Conservation (phyloP, 75 land plant genomes). For the Picea sitchensis region DNA sequence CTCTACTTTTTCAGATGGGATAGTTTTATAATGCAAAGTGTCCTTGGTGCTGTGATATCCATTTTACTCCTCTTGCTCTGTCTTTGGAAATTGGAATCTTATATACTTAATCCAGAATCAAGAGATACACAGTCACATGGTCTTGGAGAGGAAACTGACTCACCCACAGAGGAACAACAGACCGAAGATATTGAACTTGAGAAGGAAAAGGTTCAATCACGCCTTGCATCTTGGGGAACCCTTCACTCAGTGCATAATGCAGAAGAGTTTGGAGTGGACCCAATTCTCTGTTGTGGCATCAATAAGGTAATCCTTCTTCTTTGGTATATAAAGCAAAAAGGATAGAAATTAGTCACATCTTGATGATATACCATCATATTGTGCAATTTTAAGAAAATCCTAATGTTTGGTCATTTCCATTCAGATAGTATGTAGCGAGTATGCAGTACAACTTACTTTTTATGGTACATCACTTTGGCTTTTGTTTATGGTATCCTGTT, state of each 20-base stretch:
- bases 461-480: too few species aligned
- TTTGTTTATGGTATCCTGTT: too few species aligned
- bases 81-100: constrained; percentile 26
- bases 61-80: constrained; percentile 11
- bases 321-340: background rate
- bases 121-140: constrained; percentile 15
- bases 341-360: too few species aligned
- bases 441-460: too few species aligned
- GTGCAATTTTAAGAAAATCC: too few species aligned
- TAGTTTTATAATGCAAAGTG: constrained; percentile 16
- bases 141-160: background rate
- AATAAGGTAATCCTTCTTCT: constrained; percentile 18
- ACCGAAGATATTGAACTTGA: constrained; percentile 20
- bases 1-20: constrained; percentile 23
- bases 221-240: constrained; percentile 16
- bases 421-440: too few species aligned
- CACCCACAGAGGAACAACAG: constrained; percentile 7
- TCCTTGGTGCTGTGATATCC: constrained; percentile 13
- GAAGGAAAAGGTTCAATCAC: constrained; percentile 27
- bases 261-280: constrained; percentile 21
- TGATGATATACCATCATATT: too few species aligned
- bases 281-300: constrained; percentile 25
- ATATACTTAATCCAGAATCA: constrained; percentile 20
- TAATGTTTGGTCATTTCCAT: too few species aligned
- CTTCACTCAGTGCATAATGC: background rate